Base-by-base conservation (phyloP, 2,329 filamentous ascomycete species). In the Cercospora zeae-maydis region DNA sequence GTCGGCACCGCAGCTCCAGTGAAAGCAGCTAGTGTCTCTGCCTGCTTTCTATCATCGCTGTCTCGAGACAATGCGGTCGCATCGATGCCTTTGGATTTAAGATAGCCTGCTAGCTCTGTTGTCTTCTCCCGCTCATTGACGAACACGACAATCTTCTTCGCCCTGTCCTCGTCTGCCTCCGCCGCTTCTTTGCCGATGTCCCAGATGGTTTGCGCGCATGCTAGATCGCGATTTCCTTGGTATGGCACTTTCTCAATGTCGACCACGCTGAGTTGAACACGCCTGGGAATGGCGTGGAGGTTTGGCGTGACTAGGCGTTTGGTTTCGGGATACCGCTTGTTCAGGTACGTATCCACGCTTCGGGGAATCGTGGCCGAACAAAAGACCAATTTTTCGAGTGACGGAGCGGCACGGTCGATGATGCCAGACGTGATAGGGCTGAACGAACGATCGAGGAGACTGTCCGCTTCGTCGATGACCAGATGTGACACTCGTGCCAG, bases 361-460 rank as follows among this genome's bases (percentile, higher is more conserved):
- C 89, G 86, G 1, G 96, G 95, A 65, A 99, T 98, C 4, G 95
- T 99, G 57, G 95, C 95, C 3, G 93, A 98, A 81, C 95, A 99
- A 67, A 98, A 86, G 52, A 99, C 83, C 24, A 99, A 83, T 74
- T 96, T 91, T 73, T 91, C 86, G 52, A 98, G 79, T 0, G 92
- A 95, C 0, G 93, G 92, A 6, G 87, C 84, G 1, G 89, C 86
- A 63, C 90, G 89, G 72, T 96, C 91, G 67, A 99, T 84, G 68
- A 99, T 91, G 60, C 86, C 84, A 10, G 86, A 89, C 0, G 95
- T 98, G 24, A 89, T 87, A 1, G 91, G 88, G 3, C 90, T 85
- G 79, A 99, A 99, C 63, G 92, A 96, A 62, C 92, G 90, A 78
- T 99, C 96, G 69, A 99, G 86, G 9, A 99, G 86, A 3, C 93